Evolutionary conservation across 192 early-diverging fungal genomes (phyloP).

Genomic region (Gigaspora rosea): DNA sequence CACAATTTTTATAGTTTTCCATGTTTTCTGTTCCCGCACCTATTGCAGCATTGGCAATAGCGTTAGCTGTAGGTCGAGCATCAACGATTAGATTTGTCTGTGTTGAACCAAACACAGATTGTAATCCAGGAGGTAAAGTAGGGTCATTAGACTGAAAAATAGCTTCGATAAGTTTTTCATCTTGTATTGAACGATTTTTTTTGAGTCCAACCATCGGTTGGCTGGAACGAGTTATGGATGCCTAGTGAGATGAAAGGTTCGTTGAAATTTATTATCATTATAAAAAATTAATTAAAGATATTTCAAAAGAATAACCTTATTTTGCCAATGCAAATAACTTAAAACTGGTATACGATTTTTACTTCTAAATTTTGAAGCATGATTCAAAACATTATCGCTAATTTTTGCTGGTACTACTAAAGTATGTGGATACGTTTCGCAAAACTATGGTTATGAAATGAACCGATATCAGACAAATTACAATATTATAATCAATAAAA

Average conservation of each 20-base stretch:
- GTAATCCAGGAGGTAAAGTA: conserved; percentile 30
- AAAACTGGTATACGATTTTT: conserved; percentile 77
- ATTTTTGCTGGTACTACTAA: conserved; percentile 87
- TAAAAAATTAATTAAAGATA: not conserved
- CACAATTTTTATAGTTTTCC: conserved; percentile 89
- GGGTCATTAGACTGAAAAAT: conserved; percentile 72
- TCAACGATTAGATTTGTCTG: conserved; percentile 87
- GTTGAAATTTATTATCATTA: not conserved
- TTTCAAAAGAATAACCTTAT: conserved; percentile 54
- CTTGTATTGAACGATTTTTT: conserved; percentile 92
- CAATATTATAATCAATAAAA: not conserved
- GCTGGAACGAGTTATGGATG: conserved; percentile 88
- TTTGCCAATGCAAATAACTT: conserved; percentile 83
- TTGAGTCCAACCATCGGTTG: conserved; percentile 96
- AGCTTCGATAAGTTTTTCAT: conserved; percentile 93
- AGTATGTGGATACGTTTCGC: conserved; percentile 82
- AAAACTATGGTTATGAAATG: conserved; percentile 59
- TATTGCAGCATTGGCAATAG: conserved; percentile 86
- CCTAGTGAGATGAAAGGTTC: conserved; percentile 38
- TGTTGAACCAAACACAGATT: conserved; percentile 30
- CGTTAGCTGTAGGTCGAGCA: conserved; percentile 93
- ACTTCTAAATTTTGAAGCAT: conserved; percentile 89
- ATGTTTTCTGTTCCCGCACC: conserved; percentile 95
- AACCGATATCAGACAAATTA: not conserved
- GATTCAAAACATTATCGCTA: conserved; percentile 83